These are phyloP conservation scores for Mycena epipterygia DNA, from an alignment of 768 basidiomycete genomes.

Conservation along the genomic window DNA sequence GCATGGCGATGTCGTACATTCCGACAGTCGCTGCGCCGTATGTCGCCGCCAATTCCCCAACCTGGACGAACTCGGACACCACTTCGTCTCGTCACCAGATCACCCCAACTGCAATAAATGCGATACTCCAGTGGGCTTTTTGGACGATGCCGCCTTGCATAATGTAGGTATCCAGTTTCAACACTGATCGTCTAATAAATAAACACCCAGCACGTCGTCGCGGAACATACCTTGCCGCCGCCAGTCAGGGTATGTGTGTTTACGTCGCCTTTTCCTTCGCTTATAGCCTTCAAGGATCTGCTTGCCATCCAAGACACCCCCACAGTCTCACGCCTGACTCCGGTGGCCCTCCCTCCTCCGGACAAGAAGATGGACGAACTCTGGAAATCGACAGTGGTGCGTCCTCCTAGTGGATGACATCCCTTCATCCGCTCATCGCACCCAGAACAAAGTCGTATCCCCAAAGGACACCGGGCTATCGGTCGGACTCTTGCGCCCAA, in stretches of 20 bases:
- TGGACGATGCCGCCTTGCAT: slow-evolving; percentile 42
- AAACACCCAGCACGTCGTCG: background rate
- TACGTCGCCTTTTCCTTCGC: background rate
- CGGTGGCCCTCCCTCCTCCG: background rate
- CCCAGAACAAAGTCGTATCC: slow-evolving; percentile 5
- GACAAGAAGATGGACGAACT: background rate
- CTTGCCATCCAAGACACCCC: background rate
- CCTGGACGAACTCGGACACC: slow-evolving; percentile 50
- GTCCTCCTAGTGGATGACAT: background rate
- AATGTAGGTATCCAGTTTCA: background rate
- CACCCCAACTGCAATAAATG: slow-evolving; percentile 64
- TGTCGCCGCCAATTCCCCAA: slow-evolving; percentile 59
- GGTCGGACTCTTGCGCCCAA: too few species aligned
- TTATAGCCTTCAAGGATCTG: background rate
- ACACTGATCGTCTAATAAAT: background rate
- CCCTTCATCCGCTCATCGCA: background rate
- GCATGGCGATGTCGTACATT: slow-evolving; percentile 55
- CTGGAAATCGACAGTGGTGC: background rate
- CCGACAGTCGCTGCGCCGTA: slow-evolving; percentile 48
- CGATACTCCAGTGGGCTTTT: slow-evolving; percentile 58
- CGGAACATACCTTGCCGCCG: background rate
- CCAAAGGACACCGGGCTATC: background rate
- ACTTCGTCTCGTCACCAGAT: slow-evolving; percentile 55
- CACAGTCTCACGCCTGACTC: background rate
- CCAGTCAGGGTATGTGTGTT: background rate